phyloP scores from a whole-genome alignment of 2,329 filamentous ascomycete genomes.

The Aureobasidium sp. region DNA sequence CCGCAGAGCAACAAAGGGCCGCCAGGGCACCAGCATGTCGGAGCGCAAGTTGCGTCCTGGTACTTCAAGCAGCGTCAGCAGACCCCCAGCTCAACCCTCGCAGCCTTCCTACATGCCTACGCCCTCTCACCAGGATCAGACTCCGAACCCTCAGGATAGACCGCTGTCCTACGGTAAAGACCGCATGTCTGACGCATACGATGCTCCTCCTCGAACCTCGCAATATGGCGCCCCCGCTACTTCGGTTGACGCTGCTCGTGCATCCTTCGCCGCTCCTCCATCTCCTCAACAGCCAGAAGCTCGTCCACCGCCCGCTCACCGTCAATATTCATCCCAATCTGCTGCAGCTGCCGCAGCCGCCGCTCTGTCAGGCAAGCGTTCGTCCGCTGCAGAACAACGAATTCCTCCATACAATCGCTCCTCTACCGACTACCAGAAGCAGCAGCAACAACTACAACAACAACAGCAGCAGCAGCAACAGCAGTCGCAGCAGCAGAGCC shows the following conservation, averaged over 20 bases:
- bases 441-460: slow-evolving; percentile 16
- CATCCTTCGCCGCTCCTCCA: slow-evolving; percentile 35
- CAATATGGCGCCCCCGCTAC: slow-evolving; percentile 18
- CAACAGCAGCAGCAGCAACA: slow-evolving; percentile 21
- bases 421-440: slow-evolving; percentile 36
- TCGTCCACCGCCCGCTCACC: slow-evolving; percentile 40
- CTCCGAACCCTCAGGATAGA: slow-evolving; percentile 29
- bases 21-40: slow-evolving; percentile 52
- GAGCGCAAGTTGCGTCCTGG: slow-evolving; percentile 59
- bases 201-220: slow-evolving; percentile 30
- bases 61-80: slow-evolving; percentile 30
- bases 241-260: slow-evolving; percentile 43
- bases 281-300: slow-evolving; percentile 40
- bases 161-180: slow-evolving; percentile 46
- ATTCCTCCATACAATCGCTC: slow-evolving; percentile 35
- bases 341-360: slow-evolving; percentile 40
- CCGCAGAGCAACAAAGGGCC: slow-evolving; percentile 63
- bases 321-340: slow-evolving; percentile 44
- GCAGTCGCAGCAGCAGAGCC: slow-evolving; percentile 7
- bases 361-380: slow-evolving; percentile 37
- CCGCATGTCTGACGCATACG: slow-evolving; percentile 30
- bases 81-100: slow-evolving; percentile 39
- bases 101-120: slow-evolving; percentile 29
- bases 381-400: slow-evolving; percentile 34
- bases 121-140: slow-evolving; percentile 18